Evolutionary conservation across 2,329 filamentous ascomycete genomes (phyloP).

Genomic region (Sphaceloma murrayae): DNA sequence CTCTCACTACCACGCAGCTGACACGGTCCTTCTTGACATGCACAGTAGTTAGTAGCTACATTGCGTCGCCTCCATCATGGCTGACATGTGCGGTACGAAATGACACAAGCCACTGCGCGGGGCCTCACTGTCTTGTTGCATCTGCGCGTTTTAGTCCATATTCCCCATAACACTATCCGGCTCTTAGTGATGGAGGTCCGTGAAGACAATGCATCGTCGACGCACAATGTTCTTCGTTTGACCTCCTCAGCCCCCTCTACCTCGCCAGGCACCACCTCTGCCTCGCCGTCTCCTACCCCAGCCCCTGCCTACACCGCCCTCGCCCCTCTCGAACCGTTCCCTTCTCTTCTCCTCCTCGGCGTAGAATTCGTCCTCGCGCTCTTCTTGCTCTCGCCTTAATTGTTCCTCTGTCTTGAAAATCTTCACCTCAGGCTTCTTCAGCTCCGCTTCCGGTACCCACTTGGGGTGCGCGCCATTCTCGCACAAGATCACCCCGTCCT

Average conservation of each 20-base stretch:
- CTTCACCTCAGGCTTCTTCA: conserved; percentile 48
- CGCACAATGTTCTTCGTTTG: too few species aligned
- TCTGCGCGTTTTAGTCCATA: too few species aligned
- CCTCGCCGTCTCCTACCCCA: conserved; percentile 40
- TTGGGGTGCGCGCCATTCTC: conserved; percentile 72
- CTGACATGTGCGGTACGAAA: too few species aligned
- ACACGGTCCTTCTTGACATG: too few species aligned
- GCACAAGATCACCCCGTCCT: conserved; percentile 46
- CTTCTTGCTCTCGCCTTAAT: conserved; percentile 53
- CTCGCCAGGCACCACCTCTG: conserved; percentile 31
- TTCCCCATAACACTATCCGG: too few species aligned
- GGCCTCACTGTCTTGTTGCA: too few species aligned
- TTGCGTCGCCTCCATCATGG: too few species aligned
- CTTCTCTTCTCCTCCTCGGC: conserved; percentile 43
- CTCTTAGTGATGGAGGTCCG: too few species aligned
- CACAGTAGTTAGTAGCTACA: too few species aligned
- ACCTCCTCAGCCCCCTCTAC: conserved; percentile 21
- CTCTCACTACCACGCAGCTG: too few species aligned
- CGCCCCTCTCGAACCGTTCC: conserved; percentile 39
- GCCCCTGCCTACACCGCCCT: conserved; percentile 27
- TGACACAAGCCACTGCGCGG: too few species aligned
- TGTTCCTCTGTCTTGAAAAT: conserved; percentile 66
- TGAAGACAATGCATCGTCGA: too few species aligned
- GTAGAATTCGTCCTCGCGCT: conserved; percentile 43
- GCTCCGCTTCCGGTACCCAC: conserved; percentile 60